Conservation (phyloP, 2,329 filamentous ascomycete species). For the Fusarium agapanthi region DNA sequence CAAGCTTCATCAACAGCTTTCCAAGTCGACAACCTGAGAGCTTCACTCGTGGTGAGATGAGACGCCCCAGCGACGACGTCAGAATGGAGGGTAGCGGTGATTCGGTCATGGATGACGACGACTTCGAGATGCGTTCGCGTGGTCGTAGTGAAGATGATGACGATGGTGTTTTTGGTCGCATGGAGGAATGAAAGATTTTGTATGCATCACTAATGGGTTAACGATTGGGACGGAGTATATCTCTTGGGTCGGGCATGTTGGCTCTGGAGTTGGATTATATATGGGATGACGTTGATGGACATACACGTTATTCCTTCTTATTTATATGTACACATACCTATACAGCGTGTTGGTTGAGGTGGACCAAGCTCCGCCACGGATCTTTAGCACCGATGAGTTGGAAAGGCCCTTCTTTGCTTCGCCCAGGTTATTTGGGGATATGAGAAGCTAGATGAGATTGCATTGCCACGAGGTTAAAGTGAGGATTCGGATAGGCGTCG, state of each 20-base stretch:
- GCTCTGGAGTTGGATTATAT: slow-evolving; percentile 45
- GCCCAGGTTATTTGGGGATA: slow-evolving; percentile 25
- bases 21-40: slow-evolving; percentile 69
- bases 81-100: slow-evolving; percentile 74
- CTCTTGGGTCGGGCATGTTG: slow-evolving; percentile 44
- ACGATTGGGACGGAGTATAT: slow-evolving; percentile 39
- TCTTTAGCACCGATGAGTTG: slow-evolving; percentile 74
- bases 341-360: slow-evolving; percentile 57
- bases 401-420: slow-evolving; percentile 54
- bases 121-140: slow-evolving; percentile 68
- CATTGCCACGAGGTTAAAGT: slow-evolving; percentile 77
- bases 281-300: slow-evolving; percentile 47
- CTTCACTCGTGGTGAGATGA: slow-evolving; percentile 68
- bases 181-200: slow-evolving; percentile 83
- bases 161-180: slow-evolving; percentile 92
- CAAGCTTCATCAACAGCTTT: slow-evolving; percentile 71
- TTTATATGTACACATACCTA: slow-evolving; percentile 56
- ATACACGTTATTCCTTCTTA: slow-evolving; percentile 51
- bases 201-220: slow-evolving; percentile 39
- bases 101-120: slow-evolving; percentile 72
- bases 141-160: slow-evolving; percentile 87
- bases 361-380: slow-evolving; percentile 69
- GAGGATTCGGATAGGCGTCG: slow-evolving; percentile 69
- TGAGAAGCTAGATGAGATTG: slow-evolving; percentile 48
- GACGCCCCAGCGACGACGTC: slow-evolving; percentile 63